Evolutionary conservation across 2,329 filamentous ascomycete species (phyloP), one percentile per base, ranked within the genome.

Genomic region (Xylariaceae sp.): DNA sequence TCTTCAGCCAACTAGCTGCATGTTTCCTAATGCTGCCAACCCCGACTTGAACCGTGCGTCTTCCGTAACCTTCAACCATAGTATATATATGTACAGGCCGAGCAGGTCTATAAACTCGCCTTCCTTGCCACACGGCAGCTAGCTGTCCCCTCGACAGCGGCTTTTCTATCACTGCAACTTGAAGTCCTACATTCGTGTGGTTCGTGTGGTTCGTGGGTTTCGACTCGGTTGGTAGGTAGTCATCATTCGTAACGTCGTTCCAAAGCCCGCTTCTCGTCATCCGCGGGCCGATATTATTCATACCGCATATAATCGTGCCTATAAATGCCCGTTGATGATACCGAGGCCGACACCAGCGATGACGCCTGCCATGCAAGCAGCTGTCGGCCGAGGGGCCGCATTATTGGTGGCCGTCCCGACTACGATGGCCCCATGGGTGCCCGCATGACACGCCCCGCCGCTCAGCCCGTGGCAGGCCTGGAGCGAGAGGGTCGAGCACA

Each of bases 401-500:
- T 58, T 59, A 11, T 33, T 52, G 5, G 45, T 54, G 14, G n/a
- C n/a, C n/a, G n/a, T n/a, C n/a, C 57, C 58, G 14, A 60, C 44
- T 18, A 49, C 44, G 30, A 58, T 53, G 1, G 48, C 55, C 3
- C 44, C 49, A n/a, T 51, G 50, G 7, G 45, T 43, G 14, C 55
- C 55, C 9, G 49, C 51, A 30, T 44, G 52, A 52, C 72, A 76
- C 37, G 66, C 56, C 9, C 61, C 61, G 15, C 56, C 57, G 28
- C 65, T 59, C 6, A 74, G 50, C 27, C 62, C 60, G 15, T 65
- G 63, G 50, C 76, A 80, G 15, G 73, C 76, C 38, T 61, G 59
- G 3, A 65, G 68, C 41, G 72, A 76, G 43, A 80, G 55, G 44
- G 72, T 77, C 26, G 65, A 68, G 59, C 76, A 81, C 31, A 81